Percentiles rank a stretch among this genome's conserved stretches.
These are phyloP conservation scores for Candida suzukii DNA, from an alignment of 805 yeast genomes.

Conservation along the genomic window DNA sequence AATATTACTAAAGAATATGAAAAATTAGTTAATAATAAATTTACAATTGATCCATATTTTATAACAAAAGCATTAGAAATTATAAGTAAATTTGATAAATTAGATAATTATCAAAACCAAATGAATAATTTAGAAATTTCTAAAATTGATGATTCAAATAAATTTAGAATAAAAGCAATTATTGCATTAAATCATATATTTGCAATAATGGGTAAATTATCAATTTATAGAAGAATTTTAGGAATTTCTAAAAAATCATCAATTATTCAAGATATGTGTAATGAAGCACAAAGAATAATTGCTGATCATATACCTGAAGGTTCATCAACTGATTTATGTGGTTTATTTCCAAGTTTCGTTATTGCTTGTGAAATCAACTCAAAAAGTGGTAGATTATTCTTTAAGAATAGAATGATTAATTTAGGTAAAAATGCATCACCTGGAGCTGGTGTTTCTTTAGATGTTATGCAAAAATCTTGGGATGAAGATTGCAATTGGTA, in stretches of 20 bases:
- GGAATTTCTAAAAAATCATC: constrained; percentile 36
- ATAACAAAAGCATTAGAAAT: constrained; percentile 34
- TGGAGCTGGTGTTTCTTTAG: constrained; percentile 20
- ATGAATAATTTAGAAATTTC: background rate
- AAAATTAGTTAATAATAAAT: background rate
- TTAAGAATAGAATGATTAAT: constrained; percentile 30
- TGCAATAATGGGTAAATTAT: constrained; percentile 46
- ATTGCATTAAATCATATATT: constrained; percentile 46
- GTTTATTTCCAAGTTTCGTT: constrained; percentile 47
- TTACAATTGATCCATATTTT: constrained; percentile 10
- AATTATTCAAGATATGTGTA: constrained; percentile 41
- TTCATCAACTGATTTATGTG: constrained; percentile 47
- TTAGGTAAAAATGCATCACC: constrained; percentile 37
- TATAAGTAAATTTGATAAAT: constrained; percentile 24
- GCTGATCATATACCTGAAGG: constrained; percentile 34
- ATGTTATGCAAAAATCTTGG: constrained; percentile 50
- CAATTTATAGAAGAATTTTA: constrained; percentile 50
- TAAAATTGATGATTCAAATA: background rate
- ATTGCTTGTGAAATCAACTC: constrained; percentile 53
- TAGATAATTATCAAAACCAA: constrained; percentile 11
- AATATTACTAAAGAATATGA: constrained; percentile 11
- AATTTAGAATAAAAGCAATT: constrained; percentile 10
- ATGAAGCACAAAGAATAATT: constrained; percentile 30
- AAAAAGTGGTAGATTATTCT: constrained; percentile 27
- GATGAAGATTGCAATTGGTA: constrained; percentile 44